These are phyloP conservation scores for Byssoonygena ceratinophila DNA, from an alignment of 2,329 filamentous ascomycete species.

Conservation along the genomic window DNA sequence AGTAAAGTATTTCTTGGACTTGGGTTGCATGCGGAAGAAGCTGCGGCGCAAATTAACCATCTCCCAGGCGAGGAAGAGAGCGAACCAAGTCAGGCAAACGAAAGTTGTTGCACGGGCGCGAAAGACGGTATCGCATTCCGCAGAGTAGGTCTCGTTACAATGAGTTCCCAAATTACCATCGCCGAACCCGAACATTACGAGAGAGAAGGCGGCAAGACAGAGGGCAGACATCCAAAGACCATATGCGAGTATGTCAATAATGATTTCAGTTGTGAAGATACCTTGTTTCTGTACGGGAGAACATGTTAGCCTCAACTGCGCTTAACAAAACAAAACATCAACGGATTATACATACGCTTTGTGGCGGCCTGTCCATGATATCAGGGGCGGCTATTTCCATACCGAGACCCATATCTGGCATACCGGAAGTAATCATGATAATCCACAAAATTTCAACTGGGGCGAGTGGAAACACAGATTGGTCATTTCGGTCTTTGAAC, in stretches of 20 bases:
- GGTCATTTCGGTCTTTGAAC: constrained; percentile 60
- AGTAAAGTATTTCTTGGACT: constrained; percentile 49
- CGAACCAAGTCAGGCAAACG: constrained; percentile 64
- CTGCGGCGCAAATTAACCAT: constrained; percentile 61
- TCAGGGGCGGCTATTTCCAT: constrained; percentile 65
- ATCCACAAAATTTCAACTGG: constrained; percentile 88
- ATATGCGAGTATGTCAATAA: constrained; percentile 70
- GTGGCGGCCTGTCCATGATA: constrained; percentile 70
- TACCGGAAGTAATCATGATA: constrained; percentile 81
- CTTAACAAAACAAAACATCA: background rate
- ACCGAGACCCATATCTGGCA: constrained; percentile 80
- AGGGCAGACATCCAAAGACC: constrained; percentile 66
- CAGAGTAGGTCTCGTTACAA: constrained; percentile 51
- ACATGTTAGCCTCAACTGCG: background rate
- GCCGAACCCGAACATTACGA: constrained; percentile 54
- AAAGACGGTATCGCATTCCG: constrained; percentile 53
- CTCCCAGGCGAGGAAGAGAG: constrained; percentile 68
- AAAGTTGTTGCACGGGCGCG: constrained; percentile 64
- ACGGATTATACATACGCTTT: constrained; percentile 40
- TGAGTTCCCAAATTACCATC: constrained; percentile 48
- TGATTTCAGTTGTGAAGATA: constrained; percentile 67
- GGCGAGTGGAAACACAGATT: constrained; percentile 76
- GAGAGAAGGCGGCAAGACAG: constrained; percentile 51
- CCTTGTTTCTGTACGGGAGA: constrained; percentile 41
- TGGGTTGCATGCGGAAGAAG: constrained; percentile 64